Conservation (phyloP, 306 rosid genomes). For the Ormosia semicastrata region DNA sequence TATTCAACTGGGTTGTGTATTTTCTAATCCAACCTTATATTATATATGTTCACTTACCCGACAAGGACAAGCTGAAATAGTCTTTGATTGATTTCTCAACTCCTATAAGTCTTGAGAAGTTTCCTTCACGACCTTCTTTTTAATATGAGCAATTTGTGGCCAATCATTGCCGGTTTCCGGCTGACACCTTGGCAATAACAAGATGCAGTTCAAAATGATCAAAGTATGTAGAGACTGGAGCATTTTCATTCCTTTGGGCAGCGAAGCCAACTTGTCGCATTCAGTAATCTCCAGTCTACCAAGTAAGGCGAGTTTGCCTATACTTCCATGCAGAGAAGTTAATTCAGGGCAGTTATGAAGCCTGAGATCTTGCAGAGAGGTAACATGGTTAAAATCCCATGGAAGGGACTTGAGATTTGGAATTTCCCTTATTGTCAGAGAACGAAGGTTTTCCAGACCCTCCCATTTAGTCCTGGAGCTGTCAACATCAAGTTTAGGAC, state of each 20-base stretch:
- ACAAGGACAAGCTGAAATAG: neutral
- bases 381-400: neutral
- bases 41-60: too few species aligned
- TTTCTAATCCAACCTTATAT: too few species aligned
- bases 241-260: neutral
- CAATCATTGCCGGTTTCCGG: constrained; percentile 28
- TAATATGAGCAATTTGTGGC: neutral
- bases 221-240: neutral
- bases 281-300: neutral
- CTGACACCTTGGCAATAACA: constrained; percentile 21
- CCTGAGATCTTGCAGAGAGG: neutral
- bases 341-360: constrained; percentile 1
- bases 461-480: neutral
- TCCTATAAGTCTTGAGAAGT: neutral
- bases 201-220: neutral
- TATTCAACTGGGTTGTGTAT: too few species aligned
- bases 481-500: neutral
- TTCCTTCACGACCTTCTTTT: neutral
- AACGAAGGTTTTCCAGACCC: neutral
- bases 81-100: neutral
- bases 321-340: neutral
- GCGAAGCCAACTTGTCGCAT: neutral
- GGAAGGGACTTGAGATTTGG: constrained; percentile 17
- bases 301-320: neutral
- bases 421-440: neutral